Base-by-base conservation (phyloP, 1,139 yeast genomes). In the Lodderomyces metapsilosis region DNA sequence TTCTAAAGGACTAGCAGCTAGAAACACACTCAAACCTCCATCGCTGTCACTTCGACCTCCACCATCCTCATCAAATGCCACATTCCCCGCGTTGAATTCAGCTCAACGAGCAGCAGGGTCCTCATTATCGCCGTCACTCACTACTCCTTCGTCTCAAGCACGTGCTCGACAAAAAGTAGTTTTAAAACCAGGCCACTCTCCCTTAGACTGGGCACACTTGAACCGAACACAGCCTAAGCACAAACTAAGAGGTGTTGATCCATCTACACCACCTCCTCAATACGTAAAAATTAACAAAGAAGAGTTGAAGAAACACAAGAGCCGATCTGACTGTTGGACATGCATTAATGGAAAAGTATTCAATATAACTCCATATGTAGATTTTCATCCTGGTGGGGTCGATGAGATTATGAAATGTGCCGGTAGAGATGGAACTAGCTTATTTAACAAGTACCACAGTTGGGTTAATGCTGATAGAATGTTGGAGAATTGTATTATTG, bases 371-470 rank as follows among this genome's bases (percentile, higher is more conserved):
- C 82, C 87, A 8, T 92, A 92, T 60, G 61, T 92, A 25, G 71
- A 79, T 43, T 92, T 83, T 59, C 98, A 92, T 53, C 98, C 98
- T 0, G 98, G 98, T 18, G 98, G 98, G 1, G 82, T 73, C 2
- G 80, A 78, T 5, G 89, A 89, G 54, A 66, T 92, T 36, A 70
- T 87, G 79, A 78, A 80, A 43, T 79, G 87, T 53, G 95, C 95
- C 0, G 97, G 97, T 0, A 71, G 72, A 45, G 97, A 91, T 57
- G 95, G 94, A 1, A 88, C 96, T 1, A 53, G 64, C n/a, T 55
- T 88, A 48, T 92, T 92, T 55, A 81, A 82, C 61, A 81, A 82
- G 60, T 86, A 85, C 49, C 96, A 89, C 57, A 71, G 88, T 22
- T 89, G 97, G 97, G 95, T 84, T 1, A 91, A 87, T 60, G 87